Evolutionary conservation across 2,329 filamentous ascomycete genomes (phyloP), one percentile per base, ranked within the genome.

Genomic region (Cucurbitaria berberidis): DNA sequence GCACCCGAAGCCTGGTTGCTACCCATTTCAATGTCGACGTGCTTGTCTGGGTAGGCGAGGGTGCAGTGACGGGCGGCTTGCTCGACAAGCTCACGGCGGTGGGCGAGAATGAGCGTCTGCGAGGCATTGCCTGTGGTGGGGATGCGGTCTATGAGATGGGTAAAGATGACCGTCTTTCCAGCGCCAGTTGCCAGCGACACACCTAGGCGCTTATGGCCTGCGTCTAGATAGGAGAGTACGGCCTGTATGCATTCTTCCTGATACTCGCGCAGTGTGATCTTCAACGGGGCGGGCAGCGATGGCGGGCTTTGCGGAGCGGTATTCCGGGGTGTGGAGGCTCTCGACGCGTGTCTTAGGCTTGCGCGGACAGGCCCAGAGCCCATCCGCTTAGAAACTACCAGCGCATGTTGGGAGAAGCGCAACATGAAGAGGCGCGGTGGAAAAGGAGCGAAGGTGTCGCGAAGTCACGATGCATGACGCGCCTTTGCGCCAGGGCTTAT

Each of bases 151-250:
- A 99, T 96, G 40, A 99, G 83, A 72, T 96, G 92, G 11, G 93
- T 98, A 78, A 99, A 99, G 65, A 99, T 93, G 70, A 99, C 91
- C 7, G 92, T 97, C 74, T 97, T 97, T 5, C 92, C 92, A 58
- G 89, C 87, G 1, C 93, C 92, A 3, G 93, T 97, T 2, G 92
- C 93, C 30, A 97, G 75, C 0, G 93, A 96, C 5, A 96, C 84
- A 0, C 92, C 92, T 1, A 96, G 78, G 6, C 93, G 84, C 67
- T 90, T 92, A 61, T 93, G 86, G 0, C 92, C 92, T 29, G 84
- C 76, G 2, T 83, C 73, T 0, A 96, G 73, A 49, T 91, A 86
- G 1, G 81, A 76, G 1, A 96, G 77, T 3, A 96, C 89, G 0
- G 91, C 87, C 67, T 90, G 85, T 55, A 97, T 96, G 69, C 91